Evolutionary conservation across 176 grass and related monocot species (phyloP), one percentile per base, ranked within the genome.

Genomic region (Puccinellia tenuiflora): DNA sequence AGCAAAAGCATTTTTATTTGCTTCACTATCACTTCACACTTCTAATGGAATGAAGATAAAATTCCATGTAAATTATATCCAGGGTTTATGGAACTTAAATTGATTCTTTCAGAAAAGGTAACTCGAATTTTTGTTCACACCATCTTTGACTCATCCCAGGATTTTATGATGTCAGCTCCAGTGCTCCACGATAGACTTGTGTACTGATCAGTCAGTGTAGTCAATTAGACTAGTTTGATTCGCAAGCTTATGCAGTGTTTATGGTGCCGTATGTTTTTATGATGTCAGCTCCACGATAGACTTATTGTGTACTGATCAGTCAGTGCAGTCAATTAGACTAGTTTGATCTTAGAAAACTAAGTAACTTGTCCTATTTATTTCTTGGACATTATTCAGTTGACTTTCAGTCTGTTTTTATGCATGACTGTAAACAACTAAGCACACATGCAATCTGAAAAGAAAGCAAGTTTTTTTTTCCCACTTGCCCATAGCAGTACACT

Each of bases 21-120:
- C 55, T 55, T 69, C 21, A 34, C 24, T 5, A 65, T 5, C 25
- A 14, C 38, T 48, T 22, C 10, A 3, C 25, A 14, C 38, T 48
- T 22, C 10, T 26, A n/a, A 48, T 48, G 71, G 67, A 88, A 63
- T 56, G 16, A 54, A 79, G 79, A 59, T 75, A 38, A 74, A 79
- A 80, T 39, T 80, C 16, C 48, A 47, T 75, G 30, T 60, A 56
- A 68, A 67, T 79, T 82, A 40, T 54, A 66, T 4, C 5, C 26
- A 64, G 43, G 34, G 6, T 29, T n/a, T 25, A 73, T 16, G n/a
- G 9, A 68, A 67, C 21, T 66, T 64, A 79, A 73, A 42, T 64
- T 73, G 57, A 22, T 65, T 67, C n/a, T 24, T 66, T 69, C 65
- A 24, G 37, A 40, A 42, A 43, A 45, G 22, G 15, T 43, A 43